phyloP scores from a whole-genome alignment of 768 basidiomycete genomes.

The Calocybe cyanea region DNA sequence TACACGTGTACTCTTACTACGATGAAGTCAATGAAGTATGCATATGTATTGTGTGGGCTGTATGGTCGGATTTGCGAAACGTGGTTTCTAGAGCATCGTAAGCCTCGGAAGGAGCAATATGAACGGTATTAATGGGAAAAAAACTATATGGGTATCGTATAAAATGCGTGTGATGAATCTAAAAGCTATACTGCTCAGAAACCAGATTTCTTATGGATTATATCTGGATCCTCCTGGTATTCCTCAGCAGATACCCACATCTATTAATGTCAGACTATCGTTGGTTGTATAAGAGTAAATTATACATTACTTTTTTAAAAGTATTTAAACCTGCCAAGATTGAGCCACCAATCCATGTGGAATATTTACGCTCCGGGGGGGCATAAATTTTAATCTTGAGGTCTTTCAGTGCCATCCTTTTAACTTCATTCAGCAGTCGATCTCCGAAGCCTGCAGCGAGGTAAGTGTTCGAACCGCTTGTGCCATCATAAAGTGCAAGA shows the following conservation, averaged over 20 bases:
- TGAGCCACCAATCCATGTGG: constrained; percentile 95
- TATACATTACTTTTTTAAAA: constrained; percentile 84
- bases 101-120: too few relatives aligned
- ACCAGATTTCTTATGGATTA: constrained; percentile 94
- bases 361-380: constrained; percentile 98
- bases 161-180: constrained; percentile 6
- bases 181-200: constrained; percentile 43
- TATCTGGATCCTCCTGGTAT: constrained; percentile 98
- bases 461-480: constrained; percentile 4
- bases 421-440: constrained; percentile 92
- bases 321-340: constrained; percentile 94
- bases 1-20: too few relatives aligned
- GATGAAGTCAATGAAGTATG: too few relatives aligned
- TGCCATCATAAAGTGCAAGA: not conserved
- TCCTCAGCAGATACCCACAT: constrained; percentile 99
- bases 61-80: too few relatives aligned
- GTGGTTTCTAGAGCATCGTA: too few relatives aligned
- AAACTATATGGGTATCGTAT: constrained; percentile 1
- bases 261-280: constrained; percentile 34
- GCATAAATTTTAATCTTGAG: constrained; percentile 99
- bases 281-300: not conserved
- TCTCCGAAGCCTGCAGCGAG: constrained; percentile 78
- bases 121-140: too few relatives aligned
- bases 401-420: constrained; percentile 92
- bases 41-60: too few relatives aligned